phyloP scores from a whole-genome alignment of 345 rosid species.

The Chamaenerion angustifolium region DNA sequence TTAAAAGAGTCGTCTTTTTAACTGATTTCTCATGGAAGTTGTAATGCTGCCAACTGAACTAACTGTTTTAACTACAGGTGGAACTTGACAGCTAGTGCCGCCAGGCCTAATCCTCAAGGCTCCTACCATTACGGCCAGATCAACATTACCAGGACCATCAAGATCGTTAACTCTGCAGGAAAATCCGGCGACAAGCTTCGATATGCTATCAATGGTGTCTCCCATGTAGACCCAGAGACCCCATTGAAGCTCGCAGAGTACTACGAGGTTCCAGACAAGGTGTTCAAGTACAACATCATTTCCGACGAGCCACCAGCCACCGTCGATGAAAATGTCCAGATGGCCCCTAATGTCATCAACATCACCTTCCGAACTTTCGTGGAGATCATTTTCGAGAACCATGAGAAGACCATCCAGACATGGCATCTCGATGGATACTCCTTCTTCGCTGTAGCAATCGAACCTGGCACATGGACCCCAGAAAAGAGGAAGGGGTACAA shows the following conservation, averaged over 20 bases:
- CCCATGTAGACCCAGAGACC: slow-evolving; percentile 21
- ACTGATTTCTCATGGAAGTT: too few species aligned
- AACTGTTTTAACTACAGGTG: slow-evolving; percentile 6
- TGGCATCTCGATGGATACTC: slow-evolving; percentile 43
- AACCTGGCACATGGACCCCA: slow-evolving; percentile 16
- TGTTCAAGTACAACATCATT: slow-evolving; percentile 7
- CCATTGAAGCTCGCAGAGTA: slow-evolving; percentile 32
- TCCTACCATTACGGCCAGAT: slow-evolving; percentile 33
- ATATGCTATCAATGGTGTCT: slow-evolving; percentile 26
- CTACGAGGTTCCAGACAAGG: slow-evolving; percentile 10
- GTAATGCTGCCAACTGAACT: too few species aligned
- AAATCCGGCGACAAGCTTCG: slow-evolving; percentile 10
- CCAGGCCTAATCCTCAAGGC: slow-evolving; percentile 42
- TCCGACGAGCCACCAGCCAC: slow-evolving; percentile 12
- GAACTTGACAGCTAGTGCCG: slow-evolving; percentile 28
- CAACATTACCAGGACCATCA: slow-evolving; percentile 19
- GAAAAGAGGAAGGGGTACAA: slow-evolving; percentile 9
- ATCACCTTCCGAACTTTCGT: slow-evolving; percentile 15
- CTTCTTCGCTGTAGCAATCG: slow-evolving; percentile 30
- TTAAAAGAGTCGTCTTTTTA: too few species aligned
- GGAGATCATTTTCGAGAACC: slow-evolving; percentile 30
- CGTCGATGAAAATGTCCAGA: slow-evolving; percentile 1
- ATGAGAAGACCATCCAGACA: slow-evolving; percentile 18
- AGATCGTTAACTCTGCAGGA: slow-evolving; percentile 19
- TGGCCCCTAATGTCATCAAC: slow-evolving; percentile 19